These are phyloP conservation scores for Thalassiosira exigua DNA, from an alignment of 352 stramenopile genomes.

Conservation along the genomic window DNA sequence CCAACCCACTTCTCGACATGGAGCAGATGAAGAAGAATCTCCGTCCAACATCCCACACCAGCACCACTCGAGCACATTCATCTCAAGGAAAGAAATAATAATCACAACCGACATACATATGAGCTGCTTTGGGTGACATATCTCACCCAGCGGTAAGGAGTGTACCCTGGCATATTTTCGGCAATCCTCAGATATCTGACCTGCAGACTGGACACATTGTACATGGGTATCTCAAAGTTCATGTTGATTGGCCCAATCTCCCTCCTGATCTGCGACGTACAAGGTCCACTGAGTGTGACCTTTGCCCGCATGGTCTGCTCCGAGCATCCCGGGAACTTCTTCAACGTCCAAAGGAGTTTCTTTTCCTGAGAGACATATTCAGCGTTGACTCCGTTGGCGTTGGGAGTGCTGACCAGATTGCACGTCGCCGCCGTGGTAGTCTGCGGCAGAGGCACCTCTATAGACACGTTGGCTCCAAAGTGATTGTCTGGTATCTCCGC, in stretches of 20 bases:
- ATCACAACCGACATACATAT: no score
- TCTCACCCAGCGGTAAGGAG: constrained; percentile 97
- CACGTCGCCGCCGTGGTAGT: constrained; percentile 84
- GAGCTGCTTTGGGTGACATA: no score
- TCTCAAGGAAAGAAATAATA: no score
- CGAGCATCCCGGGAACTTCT: constrained; percentile 97
- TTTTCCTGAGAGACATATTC: constrained; percentile 96
- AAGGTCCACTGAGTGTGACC: no score
- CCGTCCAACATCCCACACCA: no score
- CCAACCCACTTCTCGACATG: no score
- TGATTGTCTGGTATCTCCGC: constrained; percentile 91
- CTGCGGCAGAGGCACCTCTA: constrained; percentile 93
- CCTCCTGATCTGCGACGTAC: constrained; percentile 95
- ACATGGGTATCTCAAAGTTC: constrained; percentile 96
- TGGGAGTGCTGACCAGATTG: constrained; percentile 79
- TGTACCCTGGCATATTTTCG: constrained; percentile 99
- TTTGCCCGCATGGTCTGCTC: constrained; percentile 99
- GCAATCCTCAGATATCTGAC: constrained; percentile 99
- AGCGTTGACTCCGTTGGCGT: constrained; percentile 80
- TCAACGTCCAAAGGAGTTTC: constrained; percentile 99
- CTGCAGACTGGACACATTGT: constrained; percentile 95
- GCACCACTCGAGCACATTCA: no score
- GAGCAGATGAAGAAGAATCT: no score
- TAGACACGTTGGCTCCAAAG: constrained; percentile 95
- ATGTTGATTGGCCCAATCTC: constrained; percentile 88